A percentile compares a stretch with the other conserved stretches of the same genome.
phyloP scores from a whole-genome alignment of 2,329 filamentous ascomycete genomes.

The Phyllosticta citrichinensis region DNA sequence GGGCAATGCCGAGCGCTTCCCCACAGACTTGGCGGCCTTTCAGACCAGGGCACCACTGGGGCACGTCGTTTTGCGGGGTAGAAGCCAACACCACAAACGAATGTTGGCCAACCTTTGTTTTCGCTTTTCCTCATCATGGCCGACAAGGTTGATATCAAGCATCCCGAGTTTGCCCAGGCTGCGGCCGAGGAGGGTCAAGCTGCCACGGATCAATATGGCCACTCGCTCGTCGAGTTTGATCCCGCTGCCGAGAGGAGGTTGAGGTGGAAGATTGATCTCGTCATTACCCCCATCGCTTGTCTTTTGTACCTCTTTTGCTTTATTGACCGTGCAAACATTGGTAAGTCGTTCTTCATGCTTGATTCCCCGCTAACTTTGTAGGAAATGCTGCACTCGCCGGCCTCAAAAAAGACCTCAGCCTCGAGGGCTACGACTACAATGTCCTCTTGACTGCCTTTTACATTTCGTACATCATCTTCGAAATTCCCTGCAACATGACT shows the following conservation, averaged over 20 bases:
- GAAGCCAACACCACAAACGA: not conserved
- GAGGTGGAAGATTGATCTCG: constrained; percentile 54
- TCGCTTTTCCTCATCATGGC: not conserved
- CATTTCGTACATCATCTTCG: constrained; percentile 62
- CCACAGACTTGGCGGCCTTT: not conserved
- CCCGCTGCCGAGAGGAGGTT: constrained; percentile 47
- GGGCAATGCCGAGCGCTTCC: not conserved
- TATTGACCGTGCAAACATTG: constrained; percentile 65
- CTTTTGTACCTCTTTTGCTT: constrained; percentile 64
- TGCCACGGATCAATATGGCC: constrained; percentile 35
- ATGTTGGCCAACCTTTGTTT: not conserved
- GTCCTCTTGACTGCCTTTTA: constrained; percentile 58
- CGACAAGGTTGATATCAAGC: constrained; percentile 5
- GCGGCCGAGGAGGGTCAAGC: constrained; percentile 10
- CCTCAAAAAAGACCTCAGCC: constrained; percentile 49
- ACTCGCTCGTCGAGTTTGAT: constrained; percentile 46
- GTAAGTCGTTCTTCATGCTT: constrained; percentile 29
- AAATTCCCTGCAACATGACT: constrained; percentile 57
- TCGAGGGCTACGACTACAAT: constrained; percentile 60
- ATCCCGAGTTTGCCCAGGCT: constrained; percentile 6
- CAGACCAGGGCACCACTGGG: too few species aligned
- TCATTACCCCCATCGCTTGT: constrained; percentile 55
- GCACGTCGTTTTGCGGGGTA: not conserved
- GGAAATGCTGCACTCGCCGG: constrained; percentile 55
- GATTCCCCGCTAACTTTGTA: not conserved